Conservation (phyloP, 192 early-diverging fungal species). For the Jimgerdemannia flammicorona region DNA sequence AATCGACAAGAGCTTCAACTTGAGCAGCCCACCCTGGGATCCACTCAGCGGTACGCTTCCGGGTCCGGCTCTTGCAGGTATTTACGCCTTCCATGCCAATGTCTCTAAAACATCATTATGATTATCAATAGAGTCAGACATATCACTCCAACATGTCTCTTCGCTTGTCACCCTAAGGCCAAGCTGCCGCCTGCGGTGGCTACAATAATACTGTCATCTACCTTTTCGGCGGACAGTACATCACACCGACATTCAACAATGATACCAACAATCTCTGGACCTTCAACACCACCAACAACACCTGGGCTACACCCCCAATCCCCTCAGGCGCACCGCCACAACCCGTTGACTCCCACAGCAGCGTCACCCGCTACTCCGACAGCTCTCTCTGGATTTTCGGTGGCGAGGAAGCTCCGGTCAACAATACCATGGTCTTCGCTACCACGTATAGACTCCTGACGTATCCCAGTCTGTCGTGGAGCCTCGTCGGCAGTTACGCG, state of each 20-base stretch:
- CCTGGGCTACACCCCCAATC: not conserved
- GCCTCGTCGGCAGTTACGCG: not conserved
- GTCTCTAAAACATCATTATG: not conserved
- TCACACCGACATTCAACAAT: not conserved
- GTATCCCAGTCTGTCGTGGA: not conserved
- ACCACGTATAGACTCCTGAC: slow-evolving; percentile 1
- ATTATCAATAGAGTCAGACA: not conserved
- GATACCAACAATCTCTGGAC: slow-evolving; percentile 1
- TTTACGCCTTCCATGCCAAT: not conserved
- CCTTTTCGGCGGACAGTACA: slow-evolving; percentile 10
- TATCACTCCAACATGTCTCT: not conserved
- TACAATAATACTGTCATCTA: slow-evolving; percentile 10
- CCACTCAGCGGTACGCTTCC: slow-evolving; percentile 9
- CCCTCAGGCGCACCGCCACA: not conserved
- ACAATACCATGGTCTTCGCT: not conserved
- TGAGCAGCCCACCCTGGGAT: slow-evolving; percentile 3
- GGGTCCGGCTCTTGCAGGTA: slow-evolving; percentile 8
- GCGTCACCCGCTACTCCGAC: not conserved
- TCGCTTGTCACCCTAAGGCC: not conserved
- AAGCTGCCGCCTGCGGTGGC: slow-evolving; percentile 6
- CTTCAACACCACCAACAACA: slow-evolving; percentile 9
- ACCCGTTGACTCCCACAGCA: slow-evolving; percentile 9
- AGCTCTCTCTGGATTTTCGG: slow-evolving; percentile 8
- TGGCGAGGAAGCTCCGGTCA: not conserved
- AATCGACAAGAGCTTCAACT: slow-evolving; percentile 2